A percentile compares a stretch with the other conserved stretches of the same genome.
Evolutionary conservation across 2,329 filamentous ascomycete genomes (phyloP).

Genomic region (Epichloe sibirici): DNA sequence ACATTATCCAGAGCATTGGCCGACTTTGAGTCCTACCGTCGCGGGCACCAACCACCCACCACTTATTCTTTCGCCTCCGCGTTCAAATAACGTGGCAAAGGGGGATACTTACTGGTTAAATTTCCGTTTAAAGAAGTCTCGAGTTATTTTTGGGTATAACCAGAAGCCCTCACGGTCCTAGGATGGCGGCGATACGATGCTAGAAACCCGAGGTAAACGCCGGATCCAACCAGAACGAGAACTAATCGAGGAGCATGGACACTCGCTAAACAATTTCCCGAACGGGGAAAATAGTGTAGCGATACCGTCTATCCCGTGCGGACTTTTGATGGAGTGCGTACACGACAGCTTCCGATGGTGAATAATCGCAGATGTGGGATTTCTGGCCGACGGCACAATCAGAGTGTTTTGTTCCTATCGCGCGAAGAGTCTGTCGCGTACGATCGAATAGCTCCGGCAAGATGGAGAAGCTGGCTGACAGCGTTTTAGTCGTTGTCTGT

Average conservation of each 20-base stretch:
- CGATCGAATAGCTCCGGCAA: not conserved
- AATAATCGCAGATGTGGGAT: not conserved
- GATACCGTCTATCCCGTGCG: not conserved
- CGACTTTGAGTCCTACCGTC: not conserved
- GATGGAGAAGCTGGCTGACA: not conserved
- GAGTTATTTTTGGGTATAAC: not conserved
- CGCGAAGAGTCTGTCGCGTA: not conserved
- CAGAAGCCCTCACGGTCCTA: not conserved
- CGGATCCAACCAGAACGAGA: not conserved
- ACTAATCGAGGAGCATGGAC: not conserved
- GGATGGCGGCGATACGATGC: not conserved
- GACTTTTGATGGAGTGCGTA: not conserved
- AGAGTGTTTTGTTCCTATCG: not conserved
- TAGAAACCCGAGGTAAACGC: not conserved
- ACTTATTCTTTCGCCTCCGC: slow-evolving; percentile 1
- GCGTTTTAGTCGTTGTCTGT: not conserved
- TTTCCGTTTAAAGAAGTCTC: not conserved
- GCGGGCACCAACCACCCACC: not conserved
- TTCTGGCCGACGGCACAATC: not conserved
- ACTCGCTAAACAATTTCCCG: not conserved
- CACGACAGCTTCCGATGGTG: not conserved
- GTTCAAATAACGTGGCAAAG: not conserved
- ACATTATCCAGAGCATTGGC: not conserved
- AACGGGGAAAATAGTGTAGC: not conserved
- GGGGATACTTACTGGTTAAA: not conserved